Base-by-base conservation (phyloP, 345 rosid genomes). In the Corchorus capsularis region DNA sequence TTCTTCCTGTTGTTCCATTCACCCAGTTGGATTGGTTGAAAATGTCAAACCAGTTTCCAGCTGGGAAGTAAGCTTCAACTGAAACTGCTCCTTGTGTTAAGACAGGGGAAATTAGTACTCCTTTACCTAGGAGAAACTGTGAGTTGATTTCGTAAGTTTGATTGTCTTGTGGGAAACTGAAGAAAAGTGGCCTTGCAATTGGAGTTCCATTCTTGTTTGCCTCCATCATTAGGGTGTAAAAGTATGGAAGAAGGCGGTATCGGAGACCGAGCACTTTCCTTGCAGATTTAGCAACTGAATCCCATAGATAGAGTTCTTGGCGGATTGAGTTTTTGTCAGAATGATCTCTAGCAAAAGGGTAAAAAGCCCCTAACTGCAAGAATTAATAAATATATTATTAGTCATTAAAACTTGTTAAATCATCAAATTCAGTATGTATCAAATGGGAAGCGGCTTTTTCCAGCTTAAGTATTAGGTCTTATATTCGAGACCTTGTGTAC, bases 341-440 rank as follows among this genome's bases (percentile, higher is more conserved):
- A 75, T 92, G 95, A 53, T 93, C 97, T 83, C 97, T 89, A 17
- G 95, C 86, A 52, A 93, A 91, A 45, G 97, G 97, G 66, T 93
- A 93, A 78, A 89, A 93, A 8, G 97, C 93, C 71, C 95, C 95
- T 0, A 92, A 70, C 97, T 92, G 86, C 86, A 43, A 67, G 34
- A 63, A 75, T 17, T 63, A 19, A 69, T 47, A 10, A 14, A 1
- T 3, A 65, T 41, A n/a, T 20, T 6, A 66, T 14, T 59, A 9
- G 10, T 6, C 8, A 57, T 57, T 27, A 17, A 5, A 27, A n/a
- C 5, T 39, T 39, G 43, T 63, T 35, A 39, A 7, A 64, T 46
- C 34, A 63, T 27, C 8, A 27, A 27, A 27, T 27, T 27, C 27
- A 27, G 1, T 27, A 27, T 27, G 27, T 27, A 27, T 27, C 27